Percentiles rank a stretch among this genome's conserved stretches.
These are phyloP conservation scores for Isatis tinctoria DNA, from an alignment of 345 rosid genomes.

Conservation along the genomic window DNA sequence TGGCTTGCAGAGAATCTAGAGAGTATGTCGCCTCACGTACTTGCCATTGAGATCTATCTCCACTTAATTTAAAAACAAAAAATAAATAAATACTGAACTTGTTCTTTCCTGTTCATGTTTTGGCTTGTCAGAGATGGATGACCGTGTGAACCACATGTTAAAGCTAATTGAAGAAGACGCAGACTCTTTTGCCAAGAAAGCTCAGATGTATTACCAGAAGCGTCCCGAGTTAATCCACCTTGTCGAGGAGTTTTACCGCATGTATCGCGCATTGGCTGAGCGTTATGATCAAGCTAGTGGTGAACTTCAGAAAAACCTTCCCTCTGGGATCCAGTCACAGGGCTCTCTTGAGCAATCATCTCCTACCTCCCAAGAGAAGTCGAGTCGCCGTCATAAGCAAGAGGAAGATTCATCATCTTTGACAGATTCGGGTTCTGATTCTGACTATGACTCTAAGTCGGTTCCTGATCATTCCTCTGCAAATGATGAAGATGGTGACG, in stretches of 20 bases:
- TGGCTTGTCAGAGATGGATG: constrained; percentile 72
- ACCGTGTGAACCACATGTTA: constrained; percentile 64
- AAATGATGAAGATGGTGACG: constrained; percentile 41
- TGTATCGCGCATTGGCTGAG: constrained; percentile 81
- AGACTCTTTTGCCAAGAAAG: constrained; percentile 88
- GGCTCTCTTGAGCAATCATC: constrained; percentile 40
- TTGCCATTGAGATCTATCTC: background rate
- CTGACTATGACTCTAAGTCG: constrained; percentile 37
- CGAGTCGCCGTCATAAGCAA: constrained; percentile 39
- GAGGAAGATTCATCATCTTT: constrained; percentile 59
- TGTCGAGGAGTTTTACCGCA: constrained; percentile 78
- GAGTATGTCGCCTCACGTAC: constrained; percentile 40
- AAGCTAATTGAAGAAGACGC: constrained; percentile 86
- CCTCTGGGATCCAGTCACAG: constrained; percentile 49
- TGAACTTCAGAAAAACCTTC: constrained; percentile 53
- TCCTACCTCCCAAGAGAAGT: constrained; percentile 47
- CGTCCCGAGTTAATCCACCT: constrained; percentile 71
- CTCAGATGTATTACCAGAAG: constrained; percentile 78
- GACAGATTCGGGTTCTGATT: constrained; percentile 65
- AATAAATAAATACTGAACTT: background rate
- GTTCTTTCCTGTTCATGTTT: background rate
- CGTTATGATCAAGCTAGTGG: constrained; percentile 80
- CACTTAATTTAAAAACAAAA: background rate
- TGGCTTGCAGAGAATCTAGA: constrained; percentile 88
- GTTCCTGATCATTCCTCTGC: constrained; percentile 46